Evolutionary conservation across 129 eudicot genomes (phyloP), one percentile per base, ranked within the genome.

Genomic region (Tanacetum coccineum): DNA sequence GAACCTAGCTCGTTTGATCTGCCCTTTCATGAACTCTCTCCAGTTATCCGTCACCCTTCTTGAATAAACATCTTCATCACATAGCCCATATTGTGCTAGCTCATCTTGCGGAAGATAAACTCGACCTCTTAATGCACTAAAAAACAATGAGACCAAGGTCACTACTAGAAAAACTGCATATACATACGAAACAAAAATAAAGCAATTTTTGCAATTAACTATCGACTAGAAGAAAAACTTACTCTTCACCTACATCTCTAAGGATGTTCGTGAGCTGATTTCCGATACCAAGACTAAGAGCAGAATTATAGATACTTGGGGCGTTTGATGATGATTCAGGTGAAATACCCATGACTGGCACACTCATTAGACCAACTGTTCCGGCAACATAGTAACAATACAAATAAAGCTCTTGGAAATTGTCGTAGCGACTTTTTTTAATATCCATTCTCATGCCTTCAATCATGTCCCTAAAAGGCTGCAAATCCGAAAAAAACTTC

Each of bases 231-330:
- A 13, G 22, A 46, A 46, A 49, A 50, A 68, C 97, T 81, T 80
- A 92, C 98, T 92, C 96, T 79, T 92, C 98, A 74, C 96, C 96
- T 18, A 92, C 98, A 78, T 92, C 98, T 76, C 98, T 74, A 20
- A 92, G 95, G 70, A 92, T 92, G 77, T 92, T 88, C 3, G 98
- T 92, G 13, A 92, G 96, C 58, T 92, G 98, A 82, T 92, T 92
- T 3, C 92, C 98, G 19, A 92, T 88, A 60, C 98, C 98, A 72
- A 92, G 76, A 77, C 70, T 74, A 19, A 92, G 70, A 19, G 98
- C 95, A 0, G 95, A 85, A 62, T 84, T 81, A 45, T 92, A 92
- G 15, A 88, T 66, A n/a, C 54, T 82, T 61, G 82, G 83, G 57
- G 91, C 70, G 2, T 87, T 72, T 0, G 78, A 48, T 13, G 81